These are phyloP conservation scores for Emmonsiellopsis sp. DNA, from an alignment of 2,329 filamentous ascomycete species.

Conservation along the genomic window DNA sequence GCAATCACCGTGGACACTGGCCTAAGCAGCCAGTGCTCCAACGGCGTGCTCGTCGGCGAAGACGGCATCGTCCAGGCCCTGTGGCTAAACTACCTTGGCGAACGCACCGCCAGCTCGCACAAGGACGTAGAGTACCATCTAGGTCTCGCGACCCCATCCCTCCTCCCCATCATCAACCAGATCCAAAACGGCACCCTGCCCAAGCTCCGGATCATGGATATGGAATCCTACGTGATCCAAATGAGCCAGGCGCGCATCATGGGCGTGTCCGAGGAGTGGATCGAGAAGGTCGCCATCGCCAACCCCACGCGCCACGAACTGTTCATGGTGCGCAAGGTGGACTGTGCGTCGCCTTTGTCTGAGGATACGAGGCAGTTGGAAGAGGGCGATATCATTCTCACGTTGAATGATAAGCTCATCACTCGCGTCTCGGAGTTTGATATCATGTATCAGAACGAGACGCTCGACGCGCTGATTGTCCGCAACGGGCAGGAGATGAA, in stretches of 20 bases:
- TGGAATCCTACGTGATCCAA: slow-evolving; percentile 89
- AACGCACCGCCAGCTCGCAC: slow-evolving; percentile 66
- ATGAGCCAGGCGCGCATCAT: slow-evolving; percentile 97
- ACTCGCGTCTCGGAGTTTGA: slow-evolving; percentile 90
- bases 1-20: slow-evolving; percentile 95
- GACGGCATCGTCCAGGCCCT: slow-evolving; percentile 90
- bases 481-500: slow-evolving; percentile 72
- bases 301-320: slow-evolving; percentile 92
- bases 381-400: slow-evolving; percentile 88
- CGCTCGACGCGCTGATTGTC: slow-evolving; percentile 76
- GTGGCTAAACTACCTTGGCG: slow-evolving; percentile 94
- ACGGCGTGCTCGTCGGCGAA: slow-evolving; percentile 80
- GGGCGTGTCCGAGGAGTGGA: slow-evolving; percentile 95
- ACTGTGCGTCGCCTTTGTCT: slow-evolving; percentile 46
- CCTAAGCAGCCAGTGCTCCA: slow-evolving; percentile 83
- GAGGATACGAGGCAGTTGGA: slow-evolving; percentile 55
- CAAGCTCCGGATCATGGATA: slow-evolving; percentile 79
- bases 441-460: slow-evolving; percentile 85
- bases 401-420: slow-evolving; percentile 82
- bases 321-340: slow-evolving; percentile 94
- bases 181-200: slow-evolving; percentile 70
- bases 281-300: slow-evolving; percentile 75
- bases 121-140: slow-evolving; percentile 96
- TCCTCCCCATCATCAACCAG: slow-evolving; percentile 79
- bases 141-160: slow-evolving; percentile 76